Percentiles rank a stretch among this genome's conserved stretches.
phyloP scores from a whole-genome alignment of 768 basidiomycete genomes.

The Sarcomyxa edulis region DNA sequence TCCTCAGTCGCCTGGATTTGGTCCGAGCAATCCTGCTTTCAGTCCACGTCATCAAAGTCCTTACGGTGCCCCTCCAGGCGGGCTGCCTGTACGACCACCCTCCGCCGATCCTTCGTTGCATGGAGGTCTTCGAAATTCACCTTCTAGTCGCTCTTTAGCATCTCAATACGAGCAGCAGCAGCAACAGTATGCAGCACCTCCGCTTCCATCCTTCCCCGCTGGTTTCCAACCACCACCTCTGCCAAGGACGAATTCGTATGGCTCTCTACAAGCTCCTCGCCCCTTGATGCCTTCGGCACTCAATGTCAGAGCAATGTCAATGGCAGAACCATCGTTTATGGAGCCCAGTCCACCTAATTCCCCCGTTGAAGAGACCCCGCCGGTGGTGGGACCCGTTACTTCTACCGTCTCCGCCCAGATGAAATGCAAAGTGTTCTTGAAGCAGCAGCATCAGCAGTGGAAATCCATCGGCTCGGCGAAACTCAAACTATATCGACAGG shows the following conservation, averaged over 20 bases:
- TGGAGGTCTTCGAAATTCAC: conserved; percentile 39
- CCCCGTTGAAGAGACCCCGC: conserved; percentile 54
- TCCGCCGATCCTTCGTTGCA: conserved; percentile 41
- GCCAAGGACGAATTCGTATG: conserved; percentile 33
- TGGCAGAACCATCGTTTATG: conserved; percentile 46
- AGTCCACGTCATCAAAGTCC: conserved; percentile 14
- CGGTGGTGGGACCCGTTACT: conserved; percentile 61
- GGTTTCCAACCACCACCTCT: conserved; percentile 17
- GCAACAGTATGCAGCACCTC: conserved; percentile 28
- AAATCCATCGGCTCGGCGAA: conserved; percentile 87
- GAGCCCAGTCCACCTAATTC: conserved; percentile 84
- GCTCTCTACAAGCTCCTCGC: conserved; percentile 36
- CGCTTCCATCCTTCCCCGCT: conserved; percentile 35
- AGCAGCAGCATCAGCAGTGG: conserved; percentile 97
- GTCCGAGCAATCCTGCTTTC: conserved; percentile 12
- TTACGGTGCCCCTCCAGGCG: conserved; percentile 14
- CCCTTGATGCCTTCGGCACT: conserved; percentile 60
- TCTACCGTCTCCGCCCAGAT: conserved; percentile 82
- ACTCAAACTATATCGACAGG: conserved; percentile 81
- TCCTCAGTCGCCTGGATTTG: conserved; percentile 6
- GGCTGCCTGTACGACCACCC: conserved; percentile 36
- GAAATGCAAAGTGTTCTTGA: conserved; percentile 97
- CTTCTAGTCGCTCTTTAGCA: conserved; percentile 55
- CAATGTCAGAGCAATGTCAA: conserved; percentile 45
- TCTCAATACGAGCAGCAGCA: conserved; percentile 46